These are phyloP conservation scores for Diplodia sapinea DNA, from an alignment of 2,329 filamentous ascomycete species.

Conservation along the genomic window DNA sequence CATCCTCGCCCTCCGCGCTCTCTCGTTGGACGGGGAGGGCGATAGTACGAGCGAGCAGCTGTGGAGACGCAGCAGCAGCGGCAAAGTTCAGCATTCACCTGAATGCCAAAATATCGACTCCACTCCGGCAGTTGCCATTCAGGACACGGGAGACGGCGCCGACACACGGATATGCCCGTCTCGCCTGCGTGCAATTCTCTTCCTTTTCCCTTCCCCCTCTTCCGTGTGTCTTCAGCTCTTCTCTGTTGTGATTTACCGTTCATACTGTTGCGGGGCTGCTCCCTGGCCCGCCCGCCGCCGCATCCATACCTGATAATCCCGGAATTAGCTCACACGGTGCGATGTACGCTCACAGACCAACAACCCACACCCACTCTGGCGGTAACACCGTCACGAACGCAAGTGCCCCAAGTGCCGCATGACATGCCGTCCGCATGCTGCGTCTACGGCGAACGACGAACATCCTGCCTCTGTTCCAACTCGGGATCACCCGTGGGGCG, in stretches of 20 bases:
- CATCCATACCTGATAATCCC: constrained; percentile 1
- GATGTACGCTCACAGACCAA: background rate
- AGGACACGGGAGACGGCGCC: background rate
- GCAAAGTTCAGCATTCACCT: background rate
- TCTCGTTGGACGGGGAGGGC: background rate
- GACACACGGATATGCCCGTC: background rate
- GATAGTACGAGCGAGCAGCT: background rate
- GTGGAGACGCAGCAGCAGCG: background rate
- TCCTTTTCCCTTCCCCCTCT: background rate
- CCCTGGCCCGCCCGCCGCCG: constrained; percentile 1
- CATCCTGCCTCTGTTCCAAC: background rate
- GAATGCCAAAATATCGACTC: background rate
- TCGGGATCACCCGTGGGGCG: constrained; percentile 21
- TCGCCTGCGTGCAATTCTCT: background rate
- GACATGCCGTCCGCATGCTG: background rate
- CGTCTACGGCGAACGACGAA: background rate
- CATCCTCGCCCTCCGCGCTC: background rate
- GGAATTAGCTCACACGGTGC: background rate
- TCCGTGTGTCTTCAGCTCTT: background rate
- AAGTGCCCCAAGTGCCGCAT: background rate
- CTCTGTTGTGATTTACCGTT: background rate
- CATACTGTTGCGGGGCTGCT: background rate
- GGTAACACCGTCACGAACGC: background rate
- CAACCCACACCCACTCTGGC: background rate
- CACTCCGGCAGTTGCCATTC: background rate